Evolutionary conservation across 305 asterid species (phyloP).

Genomic region (Andrographis paniculata): DNA sequence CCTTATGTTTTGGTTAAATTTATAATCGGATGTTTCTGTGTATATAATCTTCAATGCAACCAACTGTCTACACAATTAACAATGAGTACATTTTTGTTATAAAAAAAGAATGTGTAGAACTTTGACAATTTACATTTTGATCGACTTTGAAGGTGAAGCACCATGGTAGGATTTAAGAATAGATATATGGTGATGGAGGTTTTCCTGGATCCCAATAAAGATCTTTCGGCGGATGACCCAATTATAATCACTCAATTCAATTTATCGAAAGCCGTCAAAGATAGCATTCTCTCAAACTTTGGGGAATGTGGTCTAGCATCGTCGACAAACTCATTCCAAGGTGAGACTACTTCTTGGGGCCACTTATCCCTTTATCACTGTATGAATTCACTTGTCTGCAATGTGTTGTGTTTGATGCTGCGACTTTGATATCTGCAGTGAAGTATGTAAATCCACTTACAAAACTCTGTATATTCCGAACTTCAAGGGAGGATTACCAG

Average conservation of each 20-base stretch:
- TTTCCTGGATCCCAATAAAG: constrained; percentile 71
- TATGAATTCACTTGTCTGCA: not conserved
- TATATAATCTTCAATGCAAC: no score
- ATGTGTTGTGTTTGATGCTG: constrained; percentile 1
- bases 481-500: constrained; percentile 64
- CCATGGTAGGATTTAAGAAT: constrained; percentile 87
- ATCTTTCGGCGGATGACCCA: constrained; percentile 45
- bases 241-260: constrained; percentile 56
- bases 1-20: no score
- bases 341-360: constrained; percentile 23
- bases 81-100: no score
- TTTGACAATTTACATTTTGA: no score
- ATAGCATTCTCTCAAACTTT: constrained; percentile 60
- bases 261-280: constrained; percentile 52
- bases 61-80: no score
- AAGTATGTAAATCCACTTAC: constrained; percentile 87
- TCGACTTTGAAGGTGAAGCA: constrained; percentile 26
- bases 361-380: not conserved
- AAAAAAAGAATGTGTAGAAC: no score
- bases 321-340: constrained; percentile 59
- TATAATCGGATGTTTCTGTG: no score
- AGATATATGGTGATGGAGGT: constrained; percentile 86
- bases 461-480: constrained; percentile 64
- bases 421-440: constrained; percentile 34
- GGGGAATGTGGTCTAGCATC: constrained; percentile 93